Percentiles rank a stretch among this genome's conserved stretches.
Evolutionary conservation across 2,329 filamentous ascomycete species (phyloP).

Genomic region (Blastomyces gilchristii): DNA sequence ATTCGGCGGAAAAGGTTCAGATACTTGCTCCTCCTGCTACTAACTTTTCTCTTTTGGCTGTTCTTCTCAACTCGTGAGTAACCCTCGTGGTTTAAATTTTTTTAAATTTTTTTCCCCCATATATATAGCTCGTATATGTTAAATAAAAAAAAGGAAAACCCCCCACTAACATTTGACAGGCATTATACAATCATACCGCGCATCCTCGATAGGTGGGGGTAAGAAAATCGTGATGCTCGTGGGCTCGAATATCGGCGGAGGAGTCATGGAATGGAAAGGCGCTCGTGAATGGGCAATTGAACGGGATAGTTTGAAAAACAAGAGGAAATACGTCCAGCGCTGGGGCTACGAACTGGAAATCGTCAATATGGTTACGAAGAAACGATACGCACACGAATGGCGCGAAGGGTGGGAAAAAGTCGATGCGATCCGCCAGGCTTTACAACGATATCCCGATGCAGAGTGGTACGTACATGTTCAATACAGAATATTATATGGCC

Average conservation of each 20-base stretch:
- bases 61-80: slow-evolving; percentile 67
- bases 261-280: slow-evolving; percentile 99
- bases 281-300: slow-evolving; percentile 97
- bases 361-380: slow-evolving; percentile 98
- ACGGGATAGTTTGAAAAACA: slow-evolving; percentile 89
- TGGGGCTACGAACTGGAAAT: slow-evolving; percentile 97
- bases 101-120: too few relatives aligned
- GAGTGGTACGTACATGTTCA: slow-evolving; percentile 62
- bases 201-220: slow-evolving; percentile 67
- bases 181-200: slow-evolving; percentile 53
- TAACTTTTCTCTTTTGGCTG: slow-evolving; percentile 53
- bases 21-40: slow-evolving; percentile 47
- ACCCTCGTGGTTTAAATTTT: background rate
- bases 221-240: slow-evolving; percentile 89
- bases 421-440: slow-evolving; percentile 75
- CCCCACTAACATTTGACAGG: slow-evolving; percentile 42
- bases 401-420: slow-evolving; percentile 99
- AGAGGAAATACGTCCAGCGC: slow-evolving; percentile 70
- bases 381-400: slow-evolving; percentile 97
- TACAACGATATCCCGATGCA: slow-evolving; percentile 88
- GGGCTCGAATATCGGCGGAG: slow-evolving; percentile 86
- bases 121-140: too few relatives aligned
- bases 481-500: background rate
- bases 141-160: too few relatives aligned
- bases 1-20: slow-evolving; percentile 57